phyloP scores from a whole-genome alignment of 306 rosid species.

The Glycine soja region DNA sequence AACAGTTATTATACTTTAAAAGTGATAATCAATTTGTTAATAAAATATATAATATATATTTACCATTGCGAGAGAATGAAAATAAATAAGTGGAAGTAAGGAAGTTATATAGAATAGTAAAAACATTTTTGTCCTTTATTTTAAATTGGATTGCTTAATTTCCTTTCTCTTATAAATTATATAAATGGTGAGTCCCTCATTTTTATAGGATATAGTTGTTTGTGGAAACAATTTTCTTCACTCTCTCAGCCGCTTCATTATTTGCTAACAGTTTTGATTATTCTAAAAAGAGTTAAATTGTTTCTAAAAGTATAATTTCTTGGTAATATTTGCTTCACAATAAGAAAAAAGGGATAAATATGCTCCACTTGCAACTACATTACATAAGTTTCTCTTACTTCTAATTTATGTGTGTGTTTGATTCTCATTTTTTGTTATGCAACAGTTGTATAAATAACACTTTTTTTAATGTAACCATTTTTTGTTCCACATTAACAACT shows the following conservation, averaged over 20 bases:
- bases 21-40: not conserved
- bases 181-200: not conserved
- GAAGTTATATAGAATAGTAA: not conserved
- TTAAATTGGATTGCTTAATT: not conserved
- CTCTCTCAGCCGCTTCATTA: no score
- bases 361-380: not conserved
- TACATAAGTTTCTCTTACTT: not conserved
- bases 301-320: no score
- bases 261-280: no score
- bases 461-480: not conserved
- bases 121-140: not conserved
- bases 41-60: not conserved
- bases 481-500: not conserved
- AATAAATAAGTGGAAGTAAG: not conserved
- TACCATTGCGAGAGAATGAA: not conserved
- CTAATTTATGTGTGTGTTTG: not conserved
- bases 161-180: not conserved
- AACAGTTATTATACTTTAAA: not conserved
- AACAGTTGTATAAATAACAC: not conserved
- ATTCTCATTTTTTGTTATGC: not conserved
- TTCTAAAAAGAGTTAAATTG: no score
- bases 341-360: not conserved
- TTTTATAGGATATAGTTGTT: not conserved
- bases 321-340: not conserved
- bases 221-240: not conserved